Evolutionary conservation across 1,284 basidiomycete species (phyloP).

Genomic region (Cutaneotrichosporon dermatis): DNA sequence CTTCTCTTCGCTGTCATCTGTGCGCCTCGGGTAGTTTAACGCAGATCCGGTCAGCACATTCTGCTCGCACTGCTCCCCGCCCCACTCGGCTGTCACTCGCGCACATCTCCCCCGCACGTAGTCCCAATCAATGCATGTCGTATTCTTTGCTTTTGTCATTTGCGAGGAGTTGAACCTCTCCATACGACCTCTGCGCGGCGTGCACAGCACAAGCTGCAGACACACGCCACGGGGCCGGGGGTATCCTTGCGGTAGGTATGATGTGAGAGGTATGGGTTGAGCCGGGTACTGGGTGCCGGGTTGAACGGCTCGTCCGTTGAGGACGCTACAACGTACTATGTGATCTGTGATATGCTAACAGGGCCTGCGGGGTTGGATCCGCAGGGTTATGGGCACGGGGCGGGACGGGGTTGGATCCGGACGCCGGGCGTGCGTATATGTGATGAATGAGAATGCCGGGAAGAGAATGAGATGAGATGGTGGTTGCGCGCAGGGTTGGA

Average conservation of each 20-base stretch:
- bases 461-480: too few relatives aligned
- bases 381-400: too few relatives aligned
- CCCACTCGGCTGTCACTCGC: too few relatives aligned
- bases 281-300: conserved; percentile 16
- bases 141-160: neutral
- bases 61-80: too few relatives aligned
- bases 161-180: conserved; percentile 14
- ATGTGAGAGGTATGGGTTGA: conserved; percentile 17
- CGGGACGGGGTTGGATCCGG: too few relatives aligned
- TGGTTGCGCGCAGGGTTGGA: neutral
- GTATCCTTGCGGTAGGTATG: conserved; percentile 17
- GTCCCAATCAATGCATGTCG: conserved; percentile 3
- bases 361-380: too few relatives aligned
- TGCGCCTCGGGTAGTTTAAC: too few relatives aligned
- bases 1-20: too few relatives aligned
- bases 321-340: conserved; percentile 8
- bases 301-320: conserved; percentile 21
- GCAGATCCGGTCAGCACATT: too few relatives aligned
- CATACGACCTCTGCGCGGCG: neutral
- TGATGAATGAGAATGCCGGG: too few relatives aligned
- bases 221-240: conserved; percentile 1
- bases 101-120: too few relatives aligned
- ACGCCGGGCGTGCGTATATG: neutral
- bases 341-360: neutral
- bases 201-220: neutral